These are phyloP conservation scores for Cephalotrichum gorgonifer DNA, from an alignment of 2,329 filamentous ascomycete genomes.

Conservation along the genomic window DNA sequence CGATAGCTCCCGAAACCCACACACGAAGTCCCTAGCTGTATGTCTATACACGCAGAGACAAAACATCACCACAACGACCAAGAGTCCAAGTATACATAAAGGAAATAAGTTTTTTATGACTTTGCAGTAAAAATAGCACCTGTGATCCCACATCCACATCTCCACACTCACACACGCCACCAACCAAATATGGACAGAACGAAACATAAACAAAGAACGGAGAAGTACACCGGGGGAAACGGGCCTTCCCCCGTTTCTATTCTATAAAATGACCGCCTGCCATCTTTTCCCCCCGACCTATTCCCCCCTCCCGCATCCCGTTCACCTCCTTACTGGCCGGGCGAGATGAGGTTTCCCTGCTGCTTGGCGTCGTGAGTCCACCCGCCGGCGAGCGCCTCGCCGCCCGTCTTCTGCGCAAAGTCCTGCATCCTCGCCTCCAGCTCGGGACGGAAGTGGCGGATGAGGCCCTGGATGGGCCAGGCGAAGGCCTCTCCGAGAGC, in stretches of 20 bases:
- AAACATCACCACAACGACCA: no score
- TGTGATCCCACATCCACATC: not conserved
- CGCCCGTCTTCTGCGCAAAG: slow-evolving; percentile 63
- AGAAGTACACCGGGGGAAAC: not conserved
- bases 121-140: not conserved
- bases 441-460: slow-evolving; percentile 95
- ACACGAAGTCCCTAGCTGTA: no score
- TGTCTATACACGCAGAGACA: no score
- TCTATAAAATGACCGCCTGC: not conserved
- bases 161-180: not conserved
- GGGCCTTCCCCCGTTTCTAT: not conserved
- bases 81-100: no score
- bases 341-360: slow-evolving; percentile 76
- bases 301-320: not conserved
- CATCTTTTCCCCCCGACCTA: not conserved
- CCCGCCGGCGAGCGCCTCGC: slow-evolving; percentile 71
- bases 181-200: not conserved
- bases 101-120: not conserved
- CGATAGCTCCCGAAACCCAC: no score
- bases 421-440: slow-evolving; percentile 83
- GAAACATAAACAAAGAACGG: no score
- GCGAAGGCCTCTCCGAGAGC: slow-evolving; percentile 94
- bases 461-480: slow-evolving; percentile 96
- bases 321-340: slow-evolving; percentile 61
- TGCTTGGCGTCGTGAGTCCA: slow-evolving; percentile 67